phyloP scores from a whole-genome alignment of 1,139 yeast species.

The Saccharomyces uvarum region DNA sequence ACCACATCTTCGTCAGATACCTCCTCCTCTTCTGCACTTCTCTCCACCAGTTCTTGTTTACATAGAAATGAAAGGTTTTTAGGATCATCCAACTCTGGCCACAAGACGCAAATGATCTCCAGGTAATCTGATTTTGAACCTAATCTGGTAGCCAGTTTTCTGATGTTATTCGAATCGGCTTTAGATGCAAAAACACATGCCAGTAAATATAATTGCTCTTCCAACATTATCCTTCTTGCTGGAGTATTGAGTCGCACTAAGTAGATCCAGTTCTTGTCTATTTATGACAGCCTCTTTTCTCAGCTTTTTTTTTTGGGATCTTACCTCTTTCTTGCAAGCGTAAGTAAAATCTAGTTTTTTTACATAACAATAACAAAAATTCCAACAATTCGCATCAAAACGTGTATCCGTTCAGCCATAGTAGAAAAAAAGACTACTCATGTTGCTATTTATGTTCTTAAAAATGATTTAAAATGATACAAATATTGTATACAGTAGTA shows the following conservation, averaged over 20 bases:
- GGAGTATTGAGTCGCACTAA: not conserved
- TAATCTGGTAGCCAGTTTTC: conserved; percentile 5
- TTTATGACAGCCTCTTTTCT: not conserved
- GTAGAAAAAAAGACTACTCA: not conserved
- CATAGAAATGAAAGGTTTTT: conserved; percentile 15
- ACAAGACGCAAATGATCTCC: conserved; percentile 22
- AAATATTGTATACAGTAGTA: conserved; percentile 2
- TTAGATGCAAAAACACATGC: conserved; percentile 21
- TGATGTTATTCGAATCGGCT: conserved; percentile 14
- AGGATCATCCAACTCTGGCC: conserved; percentile 31
- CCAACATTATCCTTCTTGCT: conserved; percentile 8
- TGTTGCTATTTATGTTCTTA: conserved; percentile 2
- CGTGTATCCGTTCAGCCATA: not conserved
- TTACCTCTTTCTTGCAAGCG: not conserved
- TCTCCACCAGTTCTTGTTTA: not conserved
- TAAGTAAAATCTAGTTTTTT: not conserved
- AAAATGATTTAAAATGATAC: conserved; percentile 2
- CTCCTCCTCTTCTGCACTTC: not conserved
- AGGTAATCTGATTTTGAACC: conserved; percentile 10
- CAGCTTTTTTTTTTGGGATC: not conserved
- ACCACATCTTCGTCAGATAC: conserved; percentile 11
- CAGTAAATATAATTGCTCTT: conserved; percentile 21
- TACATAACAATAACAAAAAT: not conserved
- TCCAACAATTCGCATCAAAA: not conserved
- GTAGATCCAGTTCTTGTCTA: not conserved